Evolutionary conservation across 2,329 filamentous ascomycete genomes (phyloP).

Genomic region (Aspergillus texensis): DNA sequence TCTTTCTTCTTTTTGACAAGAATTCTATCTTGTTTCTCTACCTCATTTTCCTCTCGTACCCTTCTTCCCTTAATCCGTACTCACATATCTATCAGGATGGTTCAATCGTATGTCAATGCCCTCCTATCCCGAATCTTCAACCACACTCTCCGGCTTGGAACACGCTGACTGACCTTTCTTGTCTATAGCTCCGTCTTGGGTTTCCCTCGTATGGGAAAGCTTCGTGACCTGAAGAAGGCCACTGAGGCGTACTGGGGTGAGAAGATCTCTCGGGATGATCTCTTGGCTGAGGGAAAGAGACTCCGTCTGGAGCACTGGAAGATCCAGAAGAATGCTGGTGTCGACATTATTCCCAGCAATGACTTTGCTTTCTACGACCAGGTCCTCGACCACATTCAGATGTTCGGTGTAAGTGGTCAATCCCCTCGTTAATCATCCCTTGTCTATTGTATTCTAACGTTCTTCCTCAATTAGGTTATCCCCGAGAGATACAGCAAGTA

Average conservation of each 20-base stretch:
- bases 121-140: neutral
- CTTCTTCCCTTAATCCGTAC: conserved; percentile 17
- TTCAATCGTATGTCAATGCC: conserved; percentile 58
- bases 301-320: conserved; percentile 98
- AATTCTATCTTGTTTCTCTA: conserved; percentile 8
- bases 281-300: conserved; percentile 93
- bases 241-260: conserved; percentile 97
- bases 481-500: conserved; percentile 93
- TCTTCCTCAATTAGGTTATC: conserved; percentile 63
- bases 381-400: conserved; percentile 95
- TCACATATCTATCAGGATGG: conserved; percentile 52
- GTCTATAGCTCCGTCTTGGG: conserved; percentile 73
- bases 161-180: conserved; percentile 9
- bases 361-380: conserved; percentile 99
- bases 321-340: conserved; percentile 98
- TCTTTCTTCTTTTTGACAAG: conserved; percentile 7
- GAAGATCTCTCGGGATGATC: conserved; percentile 89
- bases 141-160: conserved; percentile 6
- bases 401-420: conserved; percentile 76
- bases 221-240: conserved; percentile 99
- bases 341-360: conserved; percentile 98
- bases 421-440: conserved; percentile 20
- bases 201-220: conserved; percentile 97
- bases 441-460: conserved; percentile 17
- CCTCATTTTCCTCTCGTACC: neutral